A percentile compares a stretch with the other conserved stretches of the same genome.
These are phyloP conservation scores for Auriscalpium orientale DNA, from an alignment of 768 basidiomycete species.

Conservation along the genomic window DNA sequence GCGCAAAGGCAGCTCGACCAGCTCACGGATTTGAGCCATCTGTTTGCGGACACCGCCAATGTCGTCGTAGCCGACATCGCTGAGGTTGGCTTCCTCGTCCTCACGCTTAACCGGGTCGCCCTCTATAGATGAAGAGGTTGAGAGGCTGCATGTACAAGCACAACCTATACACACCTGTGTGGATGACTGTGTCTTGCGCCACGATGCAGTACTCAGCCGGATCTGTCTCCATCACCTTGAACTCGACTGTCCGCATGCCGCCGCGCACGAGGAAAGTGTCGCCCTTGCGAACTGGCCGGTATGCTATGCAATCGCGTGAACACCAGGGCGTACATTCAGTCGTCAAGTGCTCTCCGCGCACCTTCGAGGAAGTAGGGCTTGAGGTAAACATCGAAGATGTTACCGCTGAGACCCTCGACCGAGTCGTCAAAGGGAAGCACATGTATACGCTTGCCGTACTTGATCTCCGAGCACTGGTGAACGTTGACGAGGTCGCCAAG, in stretches of 20 bases:
- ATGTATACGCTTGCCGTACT: conserved; percentile 97
- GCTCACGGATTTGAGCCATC: conserved; percentile 98
- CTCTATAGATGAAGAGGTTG: conserved; percentile 42
- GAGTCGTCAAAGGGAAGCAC: conserved; percentile 98
- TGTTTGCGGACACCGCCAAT: conserved; percentile 99
- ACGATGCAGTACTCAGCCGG: conserved; percentile 98
- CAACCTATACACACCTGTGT: conserved; percentile 52
- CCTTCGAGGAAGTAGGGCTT: conserved; percentile 99
- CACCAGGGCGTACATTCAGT: neutral
- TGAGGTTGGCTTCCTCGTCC: conserved; percentile 94
- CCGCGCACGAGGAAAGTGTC: conserved; percentile 99
- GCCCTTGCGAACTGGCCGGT: conserved; percentile 92
- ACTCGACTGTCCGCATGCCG: conserved; percentile 97
- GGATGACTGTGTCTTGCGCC: conserved; percentile 97
- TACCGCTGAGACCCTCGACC: conserved; percentile 93
- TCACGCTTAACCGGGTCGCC: conserved; percentile 98
- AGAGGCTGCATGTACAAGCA: neutral
- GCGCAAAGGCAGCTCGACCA: conserved; percentile 94
- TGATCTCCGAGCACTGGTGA: conserved; percentile 94
- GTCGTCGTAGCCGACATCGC: conserved; percentile 97
- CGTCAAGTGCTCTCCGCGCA: conserved; percentile 20
- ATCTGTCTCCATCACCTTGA: conserved; percentile 98
- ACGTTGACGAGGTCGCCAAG: conserved; percentile 95
- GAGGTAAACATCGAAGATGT: conserved; percentile 97
- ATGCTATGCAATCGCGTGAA: conserved; percentile 23